Evolutionary conservation across 2,329 filamentous ascomycete genomes (phyloP), one percentile per base, ranked within the genome.

Genomic region (Calonectria fujianensis): DNA sequence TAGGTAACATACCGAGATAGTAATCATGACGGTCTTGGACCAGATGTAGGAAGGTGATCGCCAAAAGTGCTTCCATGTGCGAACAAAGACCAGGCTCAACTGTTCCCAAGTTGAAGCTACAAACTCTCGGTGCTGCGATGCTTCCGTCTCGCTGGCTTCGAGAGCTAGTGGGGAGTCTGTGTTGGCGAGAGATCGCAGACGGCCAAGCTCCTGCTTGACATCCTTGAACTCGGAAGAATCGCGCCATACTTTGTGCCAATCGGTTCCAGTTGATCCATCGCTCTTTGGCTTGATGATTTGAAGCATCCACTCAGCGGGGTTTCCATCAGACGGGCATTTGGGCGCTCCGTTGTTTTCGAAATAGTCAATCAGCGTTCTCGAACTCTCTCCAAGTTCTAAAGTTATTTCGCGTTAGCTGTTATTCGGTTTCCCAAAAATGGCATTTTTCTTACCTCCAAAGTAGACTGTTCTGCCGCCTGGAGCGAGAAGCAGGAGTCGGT

Each of bases 31-130:
- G 0, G 89, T 82, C 87, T 98, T 98, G 79, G 94, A 93, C 87
- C 96, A 97, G 84, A 98, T 95, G 87, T 97, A 98, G 2, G 92
- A 90, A 0, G 95, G 96, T 0, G 93, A 96, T 72, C 95, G 93
- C 95, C 95, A 98, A 63, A 79, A 81, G 27, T 81, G 79, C 32
- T 80, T 74, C 52, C 76, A 78, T 7, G 75, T 76, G 7, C 78
- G 76, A 51, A 91, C 57, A 16, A 75, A 70, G 5, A 84, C 83
- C 74, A 83, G 75, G 10, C 79, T 51, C 3, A 84, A 78, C 20
- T 84, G 83, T 0, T 79, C 79, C 1, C 29, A 31, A 31, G 77
- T 79, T 1, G 74, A 72, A 48, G 81, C 80, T 1, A 83, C 76
- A 45, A 80, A 82, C 71, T 78, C 79, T 48, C 79, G 79, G 75